Percentiles rank a stretch among this genome's conserved stretches.
Evolutionary conservation across 352 stramenopile species (phyloP).

Genomic region (Globisporangium echinulatum): DNA sequence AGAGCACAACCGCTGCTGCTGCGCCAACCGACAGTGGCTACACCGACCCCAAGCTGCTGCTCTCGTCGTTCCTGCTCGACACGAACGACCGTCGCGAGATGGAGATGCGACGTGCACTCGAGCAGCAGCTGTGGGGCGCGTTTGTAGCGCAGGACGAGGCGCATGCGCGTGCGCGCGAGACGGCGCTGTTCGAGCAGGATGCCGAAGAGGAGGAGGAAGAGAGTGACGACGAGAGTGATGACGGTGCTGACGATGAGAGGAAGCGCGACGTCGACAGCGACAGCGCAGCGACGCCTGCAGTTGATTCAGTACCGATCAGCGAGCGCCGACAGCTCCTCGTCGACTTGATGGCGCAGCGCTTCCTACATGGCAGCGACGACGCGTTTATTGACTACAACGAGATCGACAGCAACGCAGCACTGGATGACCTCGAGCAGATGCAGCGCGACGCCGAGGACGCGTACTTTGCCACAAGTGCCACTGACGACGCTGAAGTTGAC

Average conservation of each 20-base stretch:
- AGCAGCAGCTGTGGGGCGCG: slow-evolving; percentile 54
- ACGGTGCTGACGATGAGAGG: slow-evolving; percentile 26
- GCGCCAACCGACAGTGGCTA: background rate
- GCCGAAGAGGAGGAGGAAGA: slow-evolving; percentile 28
- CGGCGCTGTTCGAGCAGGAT: slow-evolving; percentile 27
- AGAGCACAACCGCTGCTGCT: background rate
- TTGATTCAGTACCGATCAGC: slow-evolving; percentile 14
- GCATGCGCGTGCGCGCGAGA: slow-evolving; percentile 13
- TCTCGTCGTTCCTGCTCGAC: slow-evolving; percentile 67
- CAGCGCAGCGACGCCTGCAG: background rate
- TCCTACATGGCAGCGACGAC: slow-evolving; percentile 53
- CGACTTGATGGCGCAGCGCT: slow-evolving; percentile 68
- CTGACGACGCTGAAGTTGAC: background rate
- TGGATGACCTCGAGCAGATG: slow-evolving; percentile 64
- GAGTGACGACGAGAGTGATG: slow-evolving; percentile 26
- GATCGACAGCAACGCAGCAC: slow-evolving; percentile 50
- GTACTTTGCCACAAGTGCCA: slow-evolving; percentile 52
- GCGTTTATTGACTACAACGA: slow-evolving; percentile 59
- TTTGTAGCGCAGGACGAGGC: slow-evolving; percentile 27
- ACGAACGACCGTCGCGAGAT: slow-evolving; percentile 66
- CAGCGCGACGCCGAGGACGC: slow-evolving; percentile 73
- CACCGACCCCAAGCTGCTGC: slow-evolving; percentile 14
- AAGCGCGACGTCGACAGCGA: slow-evolving; percentile 13
- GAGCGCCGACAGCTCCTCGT: slow-evolving; percentile 56
- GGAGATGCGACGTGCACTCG: slow-evolving; percentile 44